Evolutionary conservation across 2,329 filamentous ascomycete species (phyloP).

Genomic region (Malbranchea cinnamomea): DNA sequence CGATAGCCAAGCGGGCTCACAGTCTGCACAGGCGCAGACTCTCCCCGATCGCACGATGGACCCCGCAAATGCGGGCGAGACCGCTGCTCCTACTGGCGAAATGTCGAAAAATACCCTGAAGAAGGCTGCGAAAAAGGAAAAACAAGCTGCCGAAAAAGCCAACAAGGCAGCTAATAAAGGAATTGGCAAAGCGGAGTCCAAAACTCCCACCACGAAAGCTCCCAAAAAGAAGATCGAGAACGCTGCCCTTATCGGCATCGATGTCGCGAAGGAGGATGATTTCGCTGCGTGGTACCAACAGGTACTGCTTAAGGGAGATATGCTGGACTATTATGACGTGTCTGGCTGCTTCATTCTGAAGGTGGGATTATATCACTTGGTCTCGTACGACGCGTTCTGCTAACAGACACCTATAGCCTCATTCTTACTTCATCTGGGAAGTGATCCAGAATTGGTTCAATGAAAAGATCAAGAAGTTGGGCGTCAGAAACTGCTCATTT

Average conservation of each 20-base stretch:
- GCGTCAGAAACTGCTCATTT: conserved; percentile 91
- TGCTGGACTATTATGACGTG: conserved; percentile 97
- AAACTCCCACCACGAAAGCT: conserved; percentile 27
- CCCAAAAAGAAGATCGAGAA: conserved; percentile 43
- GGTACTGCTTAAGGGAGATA: conserved; percentile 88
- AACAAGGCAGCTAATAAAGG: conserved; percentile 24
- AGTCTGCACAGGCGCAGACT: conserved; percentile 16
- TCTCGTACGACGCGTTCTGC: neutral
- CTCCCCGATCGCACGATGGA: conserved; percentile 26
- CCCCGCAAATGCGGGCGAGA: conserved; percentile 22
- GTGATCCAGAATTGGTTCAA: conserved; percentile 45
- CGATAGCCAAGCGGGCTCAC: conserved; percentile 16
- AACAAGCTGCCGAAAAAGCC: conserved; percentile 29
- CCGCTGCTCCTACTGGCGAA: conserved; percentile 16
- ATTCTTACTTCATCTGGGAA: conserved; percentile 54
- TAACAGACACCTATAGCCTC: conserved; percentile 30
- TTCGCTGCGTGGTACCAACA: conserved; percentile 96
- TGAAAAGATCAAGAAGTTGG: conserved; percentile 68
- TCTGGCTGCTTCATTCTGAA: conserved; percentile 95
- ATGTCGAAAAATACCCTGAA: conserved; percentile 30
- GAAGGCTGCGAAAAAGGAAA: conserved; percentile 34
- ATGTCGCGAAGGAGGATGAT: conserved; percentile 68
- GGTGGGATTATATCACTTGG: conserved; percentile 21
- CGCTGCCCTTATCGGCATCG: conserved; percentile 67
- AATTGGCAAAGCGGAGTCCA: conserved; percentile 30